Evolutionary conservation across 257 asterid genomes (phyloP).

Genomic region (Rauvolfia tetraphylla): DNA sequence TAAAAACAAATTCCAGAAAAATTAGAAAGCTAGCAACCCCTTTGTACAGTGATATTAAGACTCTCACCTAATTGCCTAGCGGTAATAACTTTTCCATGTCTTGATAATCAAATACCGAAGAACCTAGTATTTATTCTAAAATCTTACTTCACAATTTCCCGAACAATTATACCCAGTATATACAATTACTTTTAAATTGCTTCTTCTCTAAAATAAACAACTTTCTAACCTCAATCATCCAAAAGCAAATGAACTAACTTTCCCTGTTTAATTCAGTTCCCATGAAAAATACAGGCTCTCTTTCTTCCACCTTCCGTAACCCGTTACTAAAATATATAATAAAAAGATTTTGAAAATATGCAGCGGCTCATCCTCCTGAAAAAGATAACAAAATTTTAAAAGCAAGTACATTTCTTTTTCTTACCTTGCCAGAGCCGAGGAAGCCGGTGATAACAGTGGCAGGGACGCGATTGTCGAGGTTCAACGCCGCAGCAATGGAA

Average conservation of each 20-base stretch:
- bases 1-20: too few species aligned
- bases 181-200: too few species aligned
- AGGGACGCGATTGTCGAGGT: constrained; percentile 68
- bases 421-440: constrained; percentile 95
- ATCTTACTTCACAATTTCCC: background rate
- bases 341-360: too few species aligned
- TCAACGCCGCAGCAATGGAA: constrained; percentile 59
- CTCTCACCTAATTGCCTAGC: too few species aligned
- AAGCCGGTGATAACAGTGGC: constrained; percentile 92
- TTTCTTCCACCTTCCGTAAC: background rate
- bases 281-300: too few species aligned
- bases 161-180: too few species aligned
- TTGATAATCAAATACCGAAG: too few species aligned
- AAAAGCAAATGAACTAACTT: background rate
- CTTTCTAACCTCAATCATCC: background rate
- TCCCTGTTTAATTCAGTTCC: background rate
- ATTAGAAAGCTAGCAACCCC: too few species aligned
- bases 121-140: background rate
- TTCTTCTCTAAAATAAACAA: too few species aligned
- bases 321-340: background rate
- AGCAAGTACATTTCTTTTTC: background rate
- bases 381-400: background rate
- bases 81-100: background rate
- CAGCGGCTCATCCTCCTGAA: background rate
- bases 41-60: too few species aligned